These are phyloP conservation scores for Gracilaria domingensis DNA, from an alignment of 23 red algal species.

Conservation along the genomic window DNA sequence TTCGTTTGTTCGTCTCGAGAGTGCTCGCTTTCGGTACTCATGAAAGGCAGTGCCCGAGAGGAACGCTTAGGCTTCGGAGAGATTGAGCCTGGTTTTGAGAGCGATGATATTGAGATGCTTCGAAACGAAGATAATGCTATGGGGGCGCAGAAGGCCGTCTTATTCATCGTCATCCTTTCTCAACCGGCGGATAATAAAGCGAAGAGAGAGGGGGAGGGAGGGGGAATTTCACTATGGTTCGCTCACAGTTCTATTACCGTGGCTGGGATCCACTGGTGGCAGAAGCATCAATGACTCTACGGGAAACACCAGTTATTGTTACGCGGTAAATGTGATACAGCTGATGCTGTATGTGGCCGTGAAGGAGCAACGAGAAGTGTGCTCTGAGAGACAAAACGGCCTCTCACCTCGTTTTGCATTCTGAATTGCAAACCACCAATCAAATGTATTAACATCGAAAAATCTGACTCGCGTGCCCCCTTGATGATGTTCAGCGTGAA, in stretches of 20 bases:
- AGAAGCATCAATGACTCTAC: background rate
- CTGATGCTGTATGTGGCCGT: no score
- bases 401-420: constrained; percentile 28
- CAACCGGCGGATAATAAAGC: no score
- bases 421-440: constrained; percentile 30
- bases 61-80: background rate
- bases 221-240: no score
- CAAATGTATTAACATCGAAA: background rate
- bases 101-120: background rate
- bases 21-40: background rate
- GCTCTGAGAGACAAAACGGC: no score
- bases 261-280: background rate
- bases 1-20: constrained; percentile 1
- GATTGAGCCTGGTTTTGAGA: background rate
- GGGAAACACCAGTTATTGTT: no score
- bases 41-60: background rate
- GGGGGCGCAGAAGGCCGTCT: background rate
- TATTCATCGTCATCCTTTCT: background rate
- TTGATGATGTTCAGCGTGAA: no score
- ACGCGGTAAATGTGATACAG: no score
- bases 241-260: background rate
- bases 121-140: background rate
- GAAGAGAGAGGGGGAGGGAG: no score
- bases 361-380: no score
- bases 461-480: background rate